A percentile compares a stretch with the other conserved stretches of the same genome.
phyloP scores from a whole-genome alignment of 1,284 basidiomycete genomes.

The Ustilago nuda region DNA sequence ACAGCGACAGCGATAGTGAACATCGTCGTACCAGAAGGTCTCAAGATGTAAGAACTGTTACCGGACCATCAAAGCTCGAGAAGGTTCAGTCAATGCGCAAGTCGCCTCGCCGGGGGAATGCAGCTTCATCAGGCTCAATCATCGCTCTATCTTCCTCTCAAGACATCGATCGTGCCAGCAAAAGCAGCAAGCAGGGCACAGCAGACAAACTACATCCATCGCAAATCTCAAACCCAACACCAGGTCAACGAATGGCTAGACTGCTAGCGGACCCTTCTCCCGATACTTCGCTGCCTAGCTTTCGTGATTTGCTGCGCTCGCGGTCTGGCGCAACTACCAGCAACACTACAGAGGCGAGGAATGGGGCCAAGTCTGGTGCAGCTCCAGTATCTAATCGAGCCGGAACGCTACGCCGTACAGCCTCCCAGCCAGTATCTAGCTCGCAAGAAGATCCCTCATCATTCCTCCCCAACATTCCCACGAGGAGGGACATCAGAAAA shows the following conservation, averaged over 20 bases:
- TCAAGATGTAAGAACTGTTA: neutral
- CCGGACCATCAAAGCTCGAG: constrained; percentile 29
- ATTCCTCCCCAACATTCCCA: constrained; percentile 10
- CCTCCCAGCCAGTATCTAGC: constrained; percentile 32
- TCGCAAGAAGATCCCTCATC: constrained; percentile 38
- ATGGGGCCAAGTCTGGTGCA: neutral
- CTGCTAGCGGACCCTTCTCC: constrained; percentile 36
- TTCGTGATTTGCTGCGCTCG: constrained; percentile 29
- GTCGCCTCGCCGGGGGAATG: constrained; percentile 14
- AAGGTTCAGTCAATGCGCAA: constrained; percentile 4
- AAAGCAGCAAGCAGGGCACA: neutral
- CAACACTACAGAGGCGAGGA: neutral
- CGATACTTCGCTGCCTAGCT: constrained; percentile 37
- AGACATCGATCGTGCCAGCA: constrained; percentile 6
- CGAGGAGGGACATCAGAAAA: constrained; percentile 11
- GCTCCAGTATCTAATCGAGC: constrained; percentile 15
- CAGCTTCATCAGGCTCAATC: constrained; percentile 20
- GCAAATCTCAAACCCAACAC: constrained; percentile 8
- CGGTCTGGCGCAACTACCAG: neutral
- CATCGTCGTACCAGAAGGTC: constrained; percentile 7
- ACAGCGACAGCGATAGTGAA: constrained; percentile 24
- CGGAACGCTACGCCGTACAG: constrained; percentile 34
- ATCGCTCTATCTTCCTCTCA: constrained; percentile 38
- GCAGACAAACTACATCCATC: neutral
- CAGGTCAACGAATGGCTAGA: constrained; percentile 18